phyloP scores from a whole-genome alignment of 2,329 filamentous ascomycete species.

The Monilinia fructigena region DNA sequence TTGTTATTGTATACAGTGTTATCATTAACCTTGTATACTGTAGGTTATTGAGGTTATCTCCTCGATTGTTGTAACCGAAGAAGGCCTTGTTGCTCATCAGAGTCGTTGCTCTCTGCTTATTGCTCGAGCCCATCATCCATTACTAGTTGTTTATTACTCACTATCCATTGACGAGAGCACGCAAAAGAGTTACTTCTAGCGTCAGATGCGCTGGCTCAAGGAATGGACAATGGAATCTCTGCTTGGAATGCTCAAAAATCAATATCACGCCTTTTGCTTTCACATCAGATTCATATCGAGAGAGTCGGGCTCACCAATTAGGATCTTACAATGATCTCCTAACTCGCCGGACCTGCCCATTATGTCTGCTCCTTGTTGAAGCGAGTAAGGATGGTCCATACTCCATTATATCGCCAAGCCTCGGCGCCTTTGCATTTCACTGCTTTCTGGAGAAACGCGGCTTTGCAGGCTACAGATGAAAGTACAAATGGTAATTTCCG shows the following conservation, averaged over 20 bases:
- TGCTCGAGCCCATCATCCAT: too few relatives aligned
- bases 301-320: background rate
- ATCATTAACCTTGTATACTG: too few relatives aligned
- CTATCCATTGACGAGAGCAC: too few relatives aligned
- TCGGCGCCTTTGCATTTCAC: background rate
- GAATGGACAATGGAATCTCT: background rate
- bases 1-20: too few relatives aligned
- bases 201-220: too few relatives aligned
- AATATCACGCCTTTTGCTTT: background rate
- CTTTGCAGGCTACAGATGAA: background rate
- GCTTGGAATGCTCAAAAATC: background rate
- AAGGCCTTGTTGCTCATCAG: too few relatives aligned
- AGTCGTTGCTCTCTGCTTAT: too few relatives aligned
- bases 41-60: too few relatives aligned
- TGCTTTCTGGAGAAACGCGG: background rate
- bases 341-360: background rate
- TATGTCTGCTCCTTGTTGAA: background rate
- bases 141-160: too few relatives aligned
- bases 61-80: too few relatives aligned
- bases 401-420: background rate
- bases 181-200: too few relatives aligned
- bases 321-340: constrained; percentile 11
- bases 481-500: background rate
- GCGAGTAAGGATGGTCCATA: background rate
- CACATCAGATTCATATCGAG: constrained; percentile 2